Conservation (phyloP, 352 stramenopile genomes). For the Elongisporangium senticosum region DNA sequence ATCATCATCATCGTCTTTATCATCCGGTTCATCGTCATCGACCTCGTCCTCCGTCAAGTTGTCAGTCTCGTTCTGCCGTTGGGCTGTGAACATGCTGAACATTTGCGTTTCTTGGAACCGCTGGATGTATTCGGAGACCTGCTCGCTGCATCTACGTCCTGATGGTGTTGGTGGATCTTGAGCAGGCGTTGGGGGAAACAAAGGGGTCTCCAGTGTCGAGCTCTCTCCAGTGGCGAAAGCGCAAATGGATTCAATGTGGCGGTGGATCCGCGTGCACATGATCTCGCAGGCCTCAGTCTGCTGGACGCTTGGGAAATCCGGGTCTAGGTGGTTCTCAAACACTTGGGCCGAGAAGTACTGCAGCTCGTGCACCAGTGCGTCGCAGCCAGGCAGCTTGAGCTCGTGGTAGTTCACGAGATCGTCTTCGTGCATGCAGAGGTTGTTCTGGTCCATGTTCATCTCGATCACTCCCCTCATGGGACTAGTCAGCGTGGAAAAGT, state of each 20-base stretch:
- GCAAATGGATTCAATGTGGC: slow-evolving; percentile 60
- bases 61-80: slow-evolving; percentile 28
- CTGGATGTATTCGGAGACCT: slow-evolving; percentile 51
- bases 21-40: slow-evolving; percentile 22
- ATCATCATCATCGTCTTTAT: slow-evolving; percentile 20
- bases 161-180: slow-evolving; percentile 1
- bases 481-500: slow-evolving; percentile 48
- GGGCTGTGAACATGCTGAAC: slow-evolving; percentile 67
- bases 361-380: slow-evolving; percentile 68
- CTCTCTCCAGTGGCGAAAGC: slow-evolving; percentile 32
- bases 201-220: slow-evolving; percentile 9
- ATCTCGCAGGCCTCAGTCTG: slow-evolving; percentile 67
- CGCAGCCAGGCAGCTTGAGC: slow-evolving; percentile 66
- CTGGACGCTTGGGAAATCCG: slow-evolving; percentile 63
- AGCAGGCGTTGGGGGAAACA: slow-evolving; percentile 12
- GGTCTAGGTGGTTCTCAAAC: slow-evolving; percentile 45
- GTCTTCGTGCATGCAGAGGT: slow-evolving; percentile 71
- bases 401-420: slow-evolving; percentile 70
- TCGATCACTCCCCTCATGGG: slow-evolving; percentile 72
- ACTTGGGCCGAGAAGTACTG: slow-evolving; percentile 39
- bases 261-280: slow-evolving; percentile 56
- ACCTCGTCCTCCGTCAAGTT: slow-evolving; percentile 20
- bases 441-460: slow-evolving; percentile 80
- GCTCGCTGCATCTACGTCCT: slow-evolving; percentile 33
- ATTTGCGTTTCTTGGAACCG: slow-evolving; percentile 78